Evolutionary conservation across 2,329 filamentous ascomycete species (phyloP).

Genomic region (Fusarium redolens): DNA sequence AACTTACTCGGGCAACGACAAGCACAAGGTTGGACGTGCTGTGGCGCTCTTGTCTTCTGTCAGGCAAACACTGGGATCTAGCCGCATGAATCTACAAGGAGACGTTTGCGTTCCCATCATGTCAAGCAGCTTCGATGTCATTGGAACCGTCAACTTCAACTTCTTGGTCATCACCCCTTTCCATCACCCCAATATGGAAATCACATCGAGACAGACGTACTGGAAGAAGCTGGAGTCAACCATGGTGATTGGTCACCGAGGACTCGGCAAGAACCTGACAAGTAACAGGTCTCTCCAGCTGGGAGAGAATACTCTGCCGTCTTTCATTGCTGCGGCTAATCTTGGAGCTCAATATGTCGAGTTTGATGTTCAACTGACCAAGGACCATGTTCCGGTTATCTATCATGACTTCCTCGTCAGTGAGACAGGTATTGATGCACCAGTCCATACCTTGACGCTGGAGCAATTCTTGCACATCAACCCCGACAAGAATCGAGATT

Average conservation of each 20-base stretch:
- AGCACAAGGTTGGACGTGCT: conserved; percentile 88
- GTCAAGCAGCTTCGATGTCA: conserved; percentile 85
- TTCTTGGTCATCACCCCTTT: conserved; percentile 96
- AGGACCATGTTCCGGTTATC: conserved; percentile 97
- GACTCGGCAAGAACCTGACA: conserved; percentile 89
- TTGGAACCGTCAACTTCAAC: conserved; percentile 96
- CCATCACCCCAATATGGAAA: conserved; percentile 90
- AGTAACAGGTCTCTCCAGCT: conserved; percentile 89
- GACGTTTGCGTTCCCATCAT: conserved; percentile 94
- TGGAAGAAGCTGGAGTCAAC: conserved; percentile 94
- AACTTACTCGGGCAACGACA: conserved; percentile 90
- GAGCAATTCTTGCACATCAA: conserved; percentile 96
- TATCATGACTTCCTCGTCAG: conserved; percentile 99
- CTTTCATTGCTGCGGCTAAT: conserved; percentile 96
- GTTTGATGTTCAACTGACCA: conserved; percentile 96
- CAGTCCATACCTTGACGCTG: conserved; percentile 92
- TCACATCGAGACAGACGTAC: conserved; percentile 91
- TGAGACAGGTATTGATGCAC: conserved; percentile 96
- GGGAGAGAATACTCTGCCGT: conserved; percentile 94
- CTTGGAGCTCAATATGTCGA: conserved; percentile 82
- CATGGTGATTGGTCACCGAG: conserved; percentile 79
- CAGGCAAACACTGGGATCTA: conserved; percentile 82
- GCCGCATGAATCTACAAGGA: conserved; percentile 91
- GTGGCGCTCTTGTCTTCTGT: conserved; percentile 90
- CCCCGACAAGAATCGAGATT: conserved; percentile 56